Evolutionary conservation across 2,329 filamentous ascomycete genomes (phyloP).

Genomic region (Sporothrix euskadiensis): DNA sequence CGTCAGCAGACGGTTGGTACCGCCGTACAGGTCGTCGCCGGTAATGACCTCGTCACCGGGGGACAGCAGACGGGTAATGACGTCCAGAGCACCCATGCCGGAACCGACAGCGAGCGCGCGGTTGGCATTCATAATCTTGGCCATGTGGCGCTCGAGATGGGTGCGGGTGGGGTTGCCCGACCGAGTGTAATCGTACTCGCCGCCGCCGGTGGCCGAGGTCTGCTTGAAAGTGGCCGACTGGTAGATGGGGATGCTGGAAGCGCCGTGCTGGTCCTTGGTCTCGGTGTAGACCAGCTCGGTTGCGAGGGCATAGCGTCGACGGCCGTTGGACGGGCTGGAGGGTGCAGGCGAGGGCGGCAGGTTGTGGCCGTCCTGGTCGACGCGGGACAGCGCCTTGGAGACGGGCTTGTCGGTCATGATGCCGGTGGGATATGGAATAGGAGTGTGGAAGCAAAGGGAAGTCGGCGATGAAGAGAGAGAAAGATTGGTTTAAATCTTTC

Average conservation of each 20-base stretch:
- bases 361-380: slow-evolving; percentile 81
- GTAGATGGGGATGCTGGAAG: slow-evolving; percentile 95
- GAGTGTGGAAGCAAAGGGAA: not conserved
- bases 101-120: slow-evolving; percentile 91
- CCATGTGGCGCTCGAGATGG: slow-evolving; percentile 91
- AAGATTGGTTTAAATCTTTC: not conserved
- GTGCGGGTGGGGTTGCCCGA: slow-evolving; percentile 96
- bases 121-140: slow-evolving; percentile 97
- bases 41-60: slow-evolving; percentile 97
- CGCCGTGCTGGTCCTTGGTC: slow-evolving; percentile 92
- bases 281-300: slow-evolving; percentile 98
- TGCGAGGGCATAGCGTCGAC: slow-evolving; percentile 82
- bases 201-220: slow-evolving; percentile 72
- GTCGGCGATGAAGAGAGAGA: not conserved
- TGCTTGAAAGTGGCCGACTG: slow-evolving; percentile 99
- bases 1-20: slow-evolving; percentile 89
- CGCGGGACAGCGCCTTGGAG: slow-evolving; percentile 57
- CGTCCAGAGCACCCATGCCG: slow-evolving; percentile 95
- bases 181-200: slow-evolving; percentile 97
- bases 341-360: slow-evolving; percentile 90
- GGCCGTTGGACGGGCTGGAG: slow-evolving; percentile 81
- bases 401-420: slow-evolving; percentile 40
- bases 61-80: slow-evolving; percentile 85
- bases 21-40: slow-evolving; percentile 94
- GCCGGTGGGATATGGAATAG: not conserved